Base-by-base conservation (phyloP, 148 eudicot species). In the Silene uniflora region DNA sequence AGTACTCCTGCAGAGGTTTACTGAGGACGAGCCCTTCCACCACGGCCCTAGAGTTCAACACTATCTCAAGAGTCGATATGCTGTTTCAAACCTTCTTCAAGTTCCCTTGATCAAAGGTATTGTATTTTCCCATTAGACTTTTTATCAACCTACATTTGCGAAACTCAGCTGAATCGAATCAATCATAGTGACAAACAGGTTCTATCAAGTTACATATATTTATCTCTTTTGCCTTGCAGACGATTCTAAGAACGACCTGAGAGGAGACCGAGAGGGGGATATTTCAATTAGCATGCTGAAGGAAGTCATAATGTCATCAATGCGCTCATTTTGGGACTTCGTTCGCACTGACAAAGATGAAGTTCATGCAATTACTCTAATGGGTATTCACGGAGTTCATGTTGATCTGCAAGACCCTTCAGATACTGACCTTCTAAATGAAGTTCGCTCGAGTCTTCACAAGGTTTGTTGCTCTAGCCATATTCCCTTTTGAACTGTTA, bases 41-140 rank as follows among this genome's bases (percentile, higher is more conserved):
- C 89, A 84, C 76, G 96, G 92, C 46, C 90, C 89, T 12, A 80
- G 97, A 66, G 79, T 90, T 79, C 90, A 85, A 35, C 81, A 87
- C 69, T 95, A 84, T 76, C 91, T 87, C 49, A 87, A 83, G 78
- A 85, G 69, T 59, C 86, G 97, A 55, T 87, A 84, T 72, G 72
- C 73, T 56, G 70, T 78, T 46, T 83, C 83, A 39, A 67, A 76
- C 67, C 81, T 95, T 52, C 88, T 95, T 72, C 97, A 92, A 74
- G 91, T 95, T 7, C 97, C 99, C 3, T 79, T 67, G 11, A 78
- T 94, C 54, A 91, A 82, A 92, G 97, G 98, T 92, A 86, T 44
- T 62, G 1, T 17, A 21, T 14, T 3, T 42, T 14, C 56, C n/a
- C 62, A n/a, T 59, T 55, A 55, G 60, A 55, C 16, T 19, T 14